A percentile compares a stretch with the other conserved stretches of the same genome.
These are phyloP conservation scores for Hypoxylon intermedium DNA, from an alignment of 495 filamentous ascomycete species.

Conservation along the genomic window DNA sequence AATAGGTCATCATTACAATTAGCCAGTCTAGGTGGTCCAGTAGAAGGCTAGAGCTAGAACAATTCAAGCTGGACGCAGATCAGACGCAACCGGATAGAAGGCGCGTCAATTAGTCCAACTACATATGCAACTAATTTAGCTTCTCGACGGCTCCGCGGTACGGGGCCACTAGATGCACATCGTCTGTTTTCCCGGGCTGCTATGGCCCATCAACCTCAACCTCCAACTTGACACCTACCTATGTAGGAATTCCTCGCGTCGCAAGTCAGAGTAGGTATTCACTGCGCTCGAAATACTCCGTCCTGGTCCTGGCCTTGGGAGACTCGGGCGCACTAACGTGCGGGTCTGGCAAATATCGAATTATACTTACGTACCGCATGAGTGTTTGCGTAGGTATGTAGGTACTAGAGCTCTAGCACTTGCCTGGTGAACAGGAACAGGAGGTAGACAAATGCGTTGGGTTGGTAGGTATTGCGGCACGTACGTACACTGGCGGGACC, in stretches of 20 bases:
- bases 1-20: slow-evolving; percentile 21
- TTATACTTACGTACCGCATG: background rate
- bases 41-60: background rate
- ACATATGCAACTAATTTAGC: slow-evolving; percentile 25
- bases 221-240: no score
- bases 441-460: no score
- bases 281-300: background rate
- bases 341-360: background rate
- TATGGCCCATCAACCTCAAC: no score
- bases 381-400: background rate
- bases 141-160: slow-evolving; percentile 17
- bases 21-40: slow-evolving; percentile 5
- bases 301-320: no score
- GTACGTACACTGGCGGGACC: no score
- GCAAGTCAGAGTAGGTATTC: background rate
- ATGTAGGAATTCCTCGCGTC: background rate
- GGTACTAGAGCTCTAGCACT: no score
- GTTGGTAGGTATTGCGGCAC: no score
- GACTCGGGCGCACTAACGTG: background rate
- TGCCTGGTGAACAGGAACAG: no score
- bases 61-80: slow-evolving; percentile 16
- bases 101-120: slow-evolving; percentile 14
- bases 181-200: slow-evolving; percentile 9
- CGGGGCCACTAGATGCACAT: background rate
- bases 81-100: slow-evolving; percentile 11